phyloP scores from a whole-genome alignment of 2,329 filamentous ascomycete species.

The Colletotrichum sp. region DNA sequence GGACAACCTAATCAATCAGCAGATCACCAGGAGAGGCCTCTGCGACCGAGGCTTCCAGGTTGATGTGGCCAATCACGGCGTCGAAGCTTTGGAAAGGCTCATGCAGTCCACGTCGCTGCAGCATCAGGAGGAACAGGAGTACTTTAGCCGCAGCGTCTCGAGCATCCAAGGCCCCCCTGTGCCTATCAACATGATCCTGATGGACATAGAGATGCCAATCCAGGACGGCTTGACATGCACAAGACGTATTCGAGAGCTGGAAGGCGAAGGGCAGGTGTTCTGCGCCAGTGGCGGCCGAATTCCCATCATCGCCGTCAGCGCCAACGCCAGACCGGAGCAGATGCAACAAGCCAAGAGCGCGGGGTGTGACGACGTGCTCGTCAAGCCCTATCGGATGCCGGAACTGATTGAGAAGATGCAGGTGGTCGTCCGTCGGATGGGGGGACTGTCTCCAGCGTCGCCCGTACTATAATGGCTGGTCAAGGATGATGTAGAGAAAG shows the following conservation, averaged over 20 bases:
- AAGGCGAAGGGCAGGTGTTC: constrained; percentile 56
- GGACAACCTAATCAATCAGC: constrained; percentile 67
- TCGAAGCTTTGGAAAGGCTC: constrained; percentile 59
- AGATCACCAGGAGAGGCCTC: constrained; percentile 57
- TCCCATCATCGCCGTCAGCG: constrained; percentile 71
- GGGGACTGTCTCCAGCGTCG: constrained; percentile 8
- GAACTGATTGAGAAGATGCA: constrained; percentile 67
- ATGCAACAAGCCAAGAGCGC: constrained; percentile 54
- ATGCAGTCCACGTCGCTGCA: constrained; percentile 30
- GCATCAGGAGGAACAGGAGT: neutral
- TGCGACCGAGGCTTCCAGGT: constrained; percentile 54
- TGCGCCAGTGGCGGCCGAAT: constrained; percentile 52
- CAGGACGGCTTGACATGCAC: constrained; percentile 75
- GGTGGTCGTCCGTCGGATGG: constrained; percentile 44
- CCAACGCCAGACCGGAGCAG: constrained; percentile 71
- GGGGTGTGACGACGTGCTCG: constrained; percentile 68
- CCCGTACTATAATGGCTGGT: neutral
- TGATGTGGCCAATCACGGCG: constrained; percentile 61
- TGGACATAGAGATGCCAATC: constrained; percentile 81
- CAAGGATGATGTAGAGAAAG: neutral
- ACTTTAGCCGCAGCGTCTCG: neutral
- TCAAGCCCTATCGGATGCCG: constrained; percentile 73
- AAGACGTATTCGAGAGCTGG: constrained; percentile 65
- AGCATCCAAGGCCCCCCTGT: constrained; percentile 22
- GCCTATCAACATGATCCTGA: constrained; percentile 67